phyloP scores from a whole-genome alignment of 2,329 filamentous ascomycete species.

The Falciphora oryzae region DNA sequence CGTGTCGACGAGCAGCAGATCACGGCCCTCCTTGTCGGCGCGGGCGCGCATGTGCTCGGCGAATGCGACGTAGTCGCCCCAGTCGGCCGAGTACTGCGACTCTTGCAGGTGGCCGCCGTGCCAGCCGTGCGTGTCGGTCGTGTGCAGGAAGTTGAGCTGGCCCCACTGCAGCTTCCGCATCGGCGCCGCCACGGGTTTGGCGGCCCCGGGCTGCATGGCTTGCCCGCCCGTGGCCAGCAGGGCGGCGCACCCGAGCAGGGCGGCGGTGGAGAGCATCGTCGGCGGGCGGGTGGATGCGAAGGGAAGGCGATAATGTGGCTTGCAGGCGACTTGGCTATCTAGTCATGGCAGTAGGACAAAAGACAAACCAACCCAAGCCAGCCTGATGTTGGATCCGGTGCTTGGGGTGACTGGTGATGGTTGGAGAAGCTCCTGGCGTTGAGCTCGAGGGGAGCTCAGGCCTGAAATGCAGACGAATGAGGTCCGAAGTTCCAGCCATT shows the following conservation, averaged over 20 bases:
- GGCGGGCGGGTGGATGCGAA: neutral
- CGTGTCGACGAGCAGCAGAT: slow-evolving; percentile 91
- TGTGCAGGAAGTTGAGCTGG: slow-evolving; percentile 96
- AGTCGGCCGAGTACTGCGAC: slow-evolving; percentile 91
- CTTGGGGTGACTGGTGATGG: neutral
- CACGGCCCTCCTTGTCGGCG: slow-evolving; percentile 71
- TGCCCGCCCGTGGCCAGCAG: slow-evolving; percentile 25
- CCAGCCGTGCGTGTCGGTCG: slow-evolving; percentile 96
- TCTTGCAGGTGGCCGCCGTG: slow-evolving; percentile 89
- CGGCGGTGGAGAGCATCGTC: slow-evolving; percentile 11
- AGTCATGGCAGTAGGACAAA: neutral
- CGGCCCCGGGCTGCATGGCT: slow-evolving; percentile 70
- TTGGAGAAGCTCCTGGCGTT: too few species aligned
- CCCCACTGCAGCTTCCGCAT: slow-evolving; percentile 84
- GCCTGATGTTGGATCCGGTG: neutral
- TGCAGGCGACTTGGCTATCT: neutral
- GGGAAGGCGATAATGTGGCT: neutral
- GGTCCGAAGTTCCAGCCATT: too few species aligned
- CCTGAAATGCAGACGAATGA: neutral
- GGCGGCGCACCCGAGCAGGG: slow-evolving; percentile 33
- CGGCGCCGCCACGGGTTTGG: slow-evolving; percentile 70
- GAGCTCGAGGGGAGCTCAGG: neutral
- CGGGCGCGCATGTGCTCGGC: slow-evolving; percentile 72
- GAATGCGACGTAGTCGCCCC: slow-evolving; percentile 97
- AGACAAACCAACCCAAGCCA: neutral